Conservation (phyloP, 2,329 filamentous ascomycete species). For the Pestalotiopsis sp. region DNA sequence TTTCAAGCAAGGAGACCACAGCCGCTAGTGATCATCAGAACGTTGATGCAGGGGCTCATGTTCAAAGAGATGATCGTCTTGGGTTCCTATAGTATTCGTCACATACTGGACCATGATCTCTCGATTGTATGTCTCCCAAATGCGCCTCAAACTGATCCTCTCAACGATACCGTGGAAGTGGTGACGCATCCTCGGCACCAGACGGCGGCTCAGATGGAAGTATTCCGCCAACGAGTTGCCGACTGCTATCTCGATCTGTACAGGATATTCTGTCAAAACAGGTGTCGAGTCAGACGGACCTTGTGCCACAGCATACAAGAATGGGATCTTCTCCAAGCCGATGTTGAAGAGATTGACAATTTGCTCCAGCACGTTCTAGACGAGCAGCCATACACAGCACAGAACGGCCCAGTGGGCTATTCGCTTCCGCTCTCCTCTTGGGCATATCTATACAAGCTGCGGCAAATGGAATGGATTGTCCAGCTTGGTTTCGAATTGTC, state of each 20-base stretch:
- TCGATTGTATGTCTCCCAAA: slow-evolving; percentile 72
- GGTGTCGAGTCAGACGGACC: slow-evolving; percentile 85
- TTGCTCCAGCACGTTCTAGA: slow-evolving; percentile 61
- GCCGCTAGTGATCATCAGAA: slow-evolving; percentile 80
- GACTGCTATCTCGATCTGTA: slow-evolving; percentile 82
- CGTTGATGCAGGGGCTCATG: slow-evolving; percentile 74
- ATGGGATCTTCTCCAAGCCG: slow-evolving; percentile 81
- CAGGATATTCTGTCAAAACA: slow-evolving; percentile 83
- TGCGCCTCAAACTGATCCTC: slow-evolving; percentile 68
- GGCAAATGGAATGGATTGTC: slow-evolving; percentile 81
- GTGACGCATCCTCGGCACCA: slow-evolving; percentile 72
- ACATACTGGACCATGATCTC: slow-evolving; percentile 82
- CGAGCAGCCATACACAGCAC: slow-evolving; percentile 57
- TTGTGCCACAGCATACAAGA: slow-evolving; percentile 80
- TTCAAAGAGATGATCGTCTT: slow-evolving; percentile 72
- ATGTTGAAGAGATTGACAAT: slow-evolving; percentile 76
- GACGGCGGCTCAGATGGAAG: slow-evolving; percentile 73
- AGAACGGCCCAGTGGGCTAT: slow-evolving; percentile 44
- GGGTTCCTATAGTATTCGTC: slow-evolving; percentile 66
- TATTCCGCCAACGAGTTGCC: slow-evolving; percentile 59
- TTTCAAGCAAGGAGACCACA: slow-evolving; percentile 81
- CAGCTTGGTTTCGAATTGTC: slow-evolving; percentile 94
- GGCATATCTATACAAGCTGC: slow-evolving; percentile 88
- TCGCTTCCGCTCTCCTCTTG: slow-evolving; percentile 81
- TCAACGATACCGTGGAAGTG: slow-evolving; percentile 75